Percentiles rank a stretch among this genome's conserved stretches.
Conservation (phyloP, 208 protist species). For the Acanthamoeba royreba region DNA sequence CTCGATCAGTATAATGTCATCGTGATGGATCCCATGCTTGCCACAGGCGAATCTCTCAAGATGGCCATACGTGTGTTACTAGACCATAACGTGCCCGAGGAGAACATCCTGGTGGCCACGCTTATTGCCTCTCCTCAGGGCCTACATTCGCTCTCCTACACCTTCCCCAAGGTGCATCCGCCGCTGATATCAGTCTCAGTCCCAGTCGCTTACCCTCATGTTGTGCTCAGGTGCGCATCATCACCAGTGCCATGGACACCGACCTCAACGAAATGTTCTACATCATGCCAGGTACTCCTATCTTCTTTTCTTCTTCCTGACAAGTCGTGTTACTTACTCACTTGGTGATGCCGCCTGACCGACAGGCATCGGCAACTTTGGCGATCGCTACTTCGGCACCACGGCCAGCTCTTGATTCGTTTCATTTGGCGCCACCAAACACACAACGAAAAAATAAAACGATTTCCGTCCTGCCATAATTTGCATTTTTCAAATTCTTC, state of each 20-base stretch:
- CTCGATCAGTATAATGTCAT: constrained; percentile 85
- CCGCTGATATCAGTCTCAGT: background rate
- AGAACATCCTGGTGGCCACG: constrained; percentile 93
- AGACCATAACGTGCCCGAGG: constrained; percentile 79
- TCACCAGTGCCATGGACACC: constrained; percentile 48
- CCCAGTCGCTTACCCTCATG: background rate
- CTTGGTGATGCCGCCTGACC: no score
- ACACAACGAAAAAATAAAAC: no score
- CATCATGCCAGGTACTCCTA: constrained; percentile 63
- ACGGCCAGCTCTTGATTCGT: background rate
- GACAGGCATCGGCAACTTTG: constrained; percentile 62
- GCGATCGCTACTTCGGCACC: constrained; percentile 64
- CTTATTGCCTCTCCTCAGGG: constrained; percentile 84
- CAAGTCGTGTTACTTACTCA: no score
- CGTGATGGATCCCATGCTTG: constrained; percentile 92
- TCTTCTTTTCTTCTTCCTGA: no score
- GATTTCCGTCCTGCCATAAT: no score
- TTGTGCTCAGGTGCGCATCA: background rate
- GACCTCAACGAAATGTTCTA: constrained; percentile 55
- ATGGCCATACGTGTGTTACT: constrained; percentile 66
- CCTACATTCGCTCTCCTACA: constrained; percentile 53
- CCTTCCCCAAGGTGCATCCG: constrained; percentile 54
- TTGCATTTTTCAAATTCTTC: no score
- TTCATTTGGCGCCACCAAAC: no score
- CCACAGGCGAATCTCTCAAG: constrained; percentile 85